These are phyloP conservation scores for Phylloporus gajari DNA, from an alignment of 1,284 basidiomycete species.

Conservation along the genomic window DNA sequence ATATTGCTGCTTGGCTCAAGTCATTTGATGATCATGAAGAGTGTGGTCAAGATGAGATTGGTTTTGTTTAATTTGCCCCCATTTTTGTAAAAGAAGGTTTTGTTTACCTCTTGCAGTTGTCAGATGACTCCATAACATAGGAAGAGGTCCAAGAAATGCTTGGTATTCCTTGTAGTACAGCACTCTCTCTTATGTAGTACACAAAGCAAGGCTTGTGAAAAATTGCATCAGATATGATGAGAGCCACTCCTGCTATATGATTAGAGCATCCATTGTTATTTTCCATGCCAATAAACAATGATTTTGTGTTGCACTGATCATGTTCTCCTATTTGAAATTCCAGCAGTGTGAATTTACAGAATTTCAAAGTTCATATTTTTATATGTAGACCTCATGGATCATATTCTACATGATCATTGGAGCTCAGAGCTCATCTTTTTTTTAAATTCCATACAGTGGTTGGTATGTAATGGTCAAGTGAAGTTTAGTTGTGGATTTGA, in stretches of 20 bases:
- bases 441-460: constrained; percentile 6
- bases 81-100: not conserved
- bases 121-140: not conserved
- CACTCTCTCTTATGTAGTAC: not conserved
- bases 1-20: not conserved
- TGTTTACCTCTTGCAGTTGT: not conserved
- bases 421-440: not conserved
- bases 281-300: not conserved
- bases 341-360: not conserved
- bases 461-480: not conserved
- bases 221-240: not conserved
- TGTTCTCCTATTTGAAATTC: not conserved
- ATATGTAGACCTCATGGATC: not conserved
- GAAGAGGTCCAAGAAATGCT: not conserved
- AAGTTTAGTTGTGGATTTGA: not conserved
- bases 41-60: not conserved
- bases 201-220: not conserved
- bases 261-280: not conserved
- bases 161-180: not conserved
- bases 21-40: not conserved
- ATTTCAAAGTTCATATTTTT: not conserved
- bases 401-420: not conserved
- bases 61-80: not conserved
- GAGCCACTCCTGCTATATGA: not conserved
- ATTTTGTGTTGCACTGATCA: not conserved